Evolutionary conservation across 2,329 filamentous ascomycete species (phyloP).

Genomic region (Coleophoma crateriformis): DNA sequence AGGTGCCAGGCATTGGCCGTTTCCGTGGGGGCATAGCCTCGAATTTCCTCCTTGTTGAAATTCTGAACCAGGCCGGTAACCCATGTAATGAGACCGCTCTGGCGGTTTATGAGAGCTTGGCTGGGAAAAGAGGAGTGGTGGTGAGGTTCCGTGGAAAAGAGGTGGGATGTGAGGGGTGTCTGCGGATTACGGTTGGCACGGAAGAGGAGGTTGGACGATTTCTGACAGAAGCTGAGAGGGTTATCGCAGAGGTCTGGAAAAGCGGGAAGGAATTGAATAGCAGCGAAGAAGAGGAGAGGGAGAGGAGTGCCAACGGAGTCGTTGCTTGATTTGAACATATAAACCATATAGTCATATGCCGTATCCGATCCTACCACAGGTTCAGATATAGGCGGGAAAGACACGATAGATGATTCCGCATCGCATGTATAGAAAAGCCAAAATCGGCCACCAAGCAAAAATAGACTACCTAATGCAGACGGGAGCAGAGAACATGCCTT

Average conservation of each 20-base stretch:
- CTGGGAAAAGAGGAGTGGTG: constrained; percentile 82
- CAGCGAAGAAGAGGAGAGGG: constrained; percentile 7
- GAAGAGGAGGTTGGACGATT: constrained; percentile 80
- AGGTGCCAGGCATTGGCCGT: constrained; percentile 71
- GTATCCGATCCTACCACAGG: no score
- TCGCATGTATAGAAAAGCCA: no score
- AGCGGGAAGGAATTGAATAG: neutral
- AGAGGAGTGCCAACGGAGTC: constrained; percentile 17
- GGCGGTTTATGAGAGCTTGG: constrained; percentile 77
- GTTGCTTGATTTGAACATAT: constrained; percentile 1
- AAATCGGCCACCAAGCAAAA: no score
- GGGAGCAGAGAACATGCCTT: no score
- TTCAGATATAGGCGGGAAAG: no score
- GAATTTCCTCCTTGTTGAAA: constrained; percentile 90
- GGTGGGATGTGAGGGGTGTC: constrained; percentile 78
- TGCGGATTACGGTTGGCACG: constrained; percentile 90
- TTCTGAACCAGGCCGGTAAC: constrained; percentile 65
- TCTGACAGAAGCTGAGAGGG: constrained; percentile 55
- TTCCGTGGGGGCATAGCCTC: constrained; percentile 75
- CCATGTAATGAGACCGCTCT: constrained; percentile 76
- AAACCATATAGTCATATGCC: no score
- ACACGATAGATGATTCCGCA: no score
- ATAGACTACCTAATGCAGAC: no score
- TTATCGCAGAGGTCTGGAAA: constrained; percentile 17
- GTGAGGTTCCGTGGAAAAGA: constrained; percentile 93